Evolutionary conservation across 2,329 filamentous ascomycete genomes (phyloP).

Genomic region (Endothia cerciana): DNA sequence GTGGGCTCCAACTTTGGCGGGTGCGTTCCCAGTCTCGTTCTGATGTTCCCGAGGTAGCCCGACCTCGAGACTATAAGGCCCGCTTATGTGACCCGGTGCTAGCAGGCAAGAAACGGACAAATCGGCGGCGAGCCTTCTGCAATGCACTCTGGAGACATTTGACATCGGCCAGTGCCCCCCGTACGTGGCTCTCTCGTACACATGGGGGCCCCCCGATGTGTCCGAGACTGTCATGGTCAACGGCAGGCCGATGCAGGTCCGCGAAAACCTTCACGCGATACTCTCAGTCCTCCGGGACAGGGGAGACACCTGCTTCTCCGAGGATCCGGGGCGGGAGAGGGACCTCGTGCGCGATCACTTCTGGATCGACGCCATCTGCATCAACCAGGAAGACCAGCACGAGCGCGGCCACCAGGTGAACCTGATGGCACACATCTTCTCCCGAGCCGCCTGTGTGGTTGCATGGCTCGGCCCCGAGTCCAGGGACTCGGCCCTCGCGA

Average conservation of each 20-base stretch:
- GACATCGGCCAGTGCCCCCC: slow-evolving; percentile 30
- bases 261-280: slow-evolving; percentile 27
- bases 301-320: slow-evolving; percentile 18
- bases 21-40: neutral
- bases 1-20: neutral
- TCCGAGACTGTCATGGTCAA: slow-evolving; percentile 22
- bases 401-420: slow-evolving; percentile 32
- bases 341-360: slow-evolving; percentile 15
- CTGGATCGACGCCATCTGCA: slow-evolving; percentile 31
- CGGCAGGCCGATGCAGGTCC: slow-evolving; percentile 23
- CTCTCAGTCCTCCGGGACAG: slow-evolving; percentile 20
- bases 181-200: slow-evolving; percentile 35
- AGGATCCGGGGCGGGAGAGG: slow-evolving; percentile 14
- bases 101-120: neutral
- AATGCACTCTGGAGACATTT: slow-evolving; percentile 29
- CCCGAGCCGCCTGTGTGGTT: slow-evolving; percentile 14
- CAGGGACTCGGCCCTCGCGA: slow-evolving; percentile 9
- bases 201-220: slow-evolving; percentile 31
- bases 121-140: neutral
- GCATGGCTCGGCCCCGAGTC: slow-evolving; percentile 14
- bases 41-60: neutral
- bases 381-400: slow-evolving; percentile 26
- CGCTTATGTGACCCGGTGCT: neutral
- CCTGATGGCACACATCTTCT: slow-evolving; percentile 26
- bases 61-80: neutral